A percentile compares a stretch with the other conserved stretches of the same genome.
Evolutionary conservation across 352 stramenopile species (phyloP).

Genomic region (Pythium monospermum): DNA sequence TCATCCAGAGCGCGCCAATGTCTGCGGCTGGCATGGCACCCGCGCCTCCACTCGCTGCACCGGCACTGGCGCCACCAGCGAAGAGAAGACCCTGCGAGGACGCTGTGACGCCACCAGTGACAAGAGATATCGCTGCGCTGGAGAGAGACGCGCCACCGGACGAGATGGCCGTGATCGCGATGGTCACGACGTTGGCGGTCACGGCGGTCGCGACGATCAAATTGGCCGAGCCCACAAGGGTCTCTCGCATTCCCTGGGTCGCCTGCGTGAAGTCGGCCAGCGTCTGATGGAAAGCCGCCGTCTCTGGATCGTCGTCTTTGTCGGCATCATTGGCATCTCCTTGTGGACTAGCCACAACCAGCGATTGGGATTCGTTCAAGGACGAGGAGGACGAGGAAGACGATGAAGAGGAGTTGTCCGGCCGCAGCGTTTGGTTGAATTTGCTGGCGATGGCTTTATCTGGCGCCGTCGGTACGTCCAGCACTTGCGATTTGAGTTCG

Average conservation of each 20-base stretch:
- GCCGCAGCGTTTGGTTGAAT: not conserved
- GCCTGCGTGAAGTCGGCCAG: constrained; percentile 17
- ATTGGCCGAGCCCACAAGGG: constrained; percentile 37
- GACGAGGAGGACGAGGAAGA: not conserved
- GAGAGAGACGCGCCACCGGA: constrained; percentile 25
- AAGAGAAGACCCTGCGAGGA: constrained; percentile 5
- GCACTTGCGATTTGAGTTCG: not conserved
- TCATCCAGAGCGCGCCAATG: constrained; percentile 46
- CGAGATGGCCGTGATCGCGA: constrained; percentile 37
- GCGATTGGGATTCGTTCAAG: too few species aligned
- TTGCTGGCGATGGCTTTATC: not conserved
- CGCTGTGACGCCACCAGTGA: not conserved
- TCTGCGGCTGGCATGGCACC: constrained; percentile 33
- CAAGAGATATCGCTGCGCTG: constrained; percentile 15
- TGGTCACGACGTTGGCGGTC: constrained; percentile 42
- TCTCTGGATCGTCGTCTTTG: constrained; percentile 1
- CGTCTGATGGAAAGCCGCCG: constrained; percentile 10
- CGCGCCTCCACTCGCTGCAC: constrained; percentile 14
- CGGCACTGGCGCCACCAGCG: constrained; percentile 1
- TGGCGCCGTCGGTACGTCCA: not conserved
- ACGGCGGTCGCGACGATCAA: constrained; percentile 51
- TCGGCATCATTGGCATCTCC: not conserved
- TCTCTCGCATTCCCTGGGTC: constrained; percentile 21
- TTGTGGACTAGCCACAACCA: not conserved
- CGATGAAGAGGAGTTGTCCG: not conserved